phyloP scores from a whole-genome alignment of 306 rosid genomes.

The Prunus campanulata region DNA sequence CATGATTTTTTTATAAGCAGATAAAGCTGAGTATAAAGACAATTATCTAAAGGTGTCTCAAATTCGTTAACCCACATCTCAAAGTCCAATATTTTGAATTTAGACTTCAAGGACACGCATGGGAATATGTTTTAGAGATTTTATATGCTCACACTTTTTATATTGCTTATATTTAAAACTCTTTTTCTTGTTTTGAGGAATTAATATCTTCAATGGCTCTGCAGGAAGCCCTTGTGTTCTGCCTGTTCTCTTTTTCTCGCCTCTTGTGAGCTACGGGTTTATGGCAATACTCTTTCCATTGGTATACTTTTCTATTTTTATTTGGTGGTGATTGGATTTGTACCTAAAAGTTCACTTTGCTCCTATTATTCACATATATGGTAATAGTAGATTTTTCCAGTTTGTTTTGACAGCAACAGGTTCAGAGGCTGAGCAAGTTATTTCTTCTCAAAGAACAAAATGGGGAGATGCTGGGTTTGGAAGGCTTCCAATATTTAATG shows the following conservation, averaged over 20 bases:
- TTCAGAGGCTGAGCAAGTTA: constrained; percentile 72
- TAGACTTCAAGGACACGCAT: background rate
- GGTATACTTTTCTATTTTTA: constrained; percentile 41
- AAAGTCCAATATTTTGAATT: background rate
- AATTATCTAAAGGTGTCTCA: background rate
- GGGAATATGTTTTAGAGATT: background rate
- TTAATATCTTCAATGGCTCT: constrained; percentile 28
- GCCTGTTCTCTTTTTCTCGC: constrained; percentile 77
- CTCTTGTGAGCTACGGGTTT: constrained; percentile 83
- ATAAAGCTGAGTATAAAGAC: background rate
- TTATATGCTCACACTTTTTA: background rate
- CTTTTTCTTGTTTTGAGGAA: constrained; percentile 22
- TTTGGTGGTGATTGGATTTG: background rate
- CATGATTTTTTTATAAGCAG: background rate
- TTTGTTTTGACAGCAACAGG: constrained; percentile 89
- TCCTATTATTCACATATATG: background rate
- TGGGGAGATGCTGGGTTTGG: constrained; percentile 67
- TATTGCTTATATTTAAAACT: background rate
- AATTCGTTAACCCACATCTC: background rate
- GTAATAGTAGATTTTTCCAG: constrained; percentile 42
- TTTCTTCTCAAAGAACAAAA: constrained; percentile 47
- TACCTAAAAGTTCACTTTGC: background rate
- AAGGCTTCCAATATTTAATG: constrained; percentile 76
- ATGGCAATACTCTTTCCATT: constrained; percentile 89
- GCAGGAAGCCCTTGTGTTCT: constrained; percentile 94